These are phyloP conservation scores for Citrus cavaleriei DNA, from an alignment of 345 rosid genomes.

Conservation along the genomic window DNA sequence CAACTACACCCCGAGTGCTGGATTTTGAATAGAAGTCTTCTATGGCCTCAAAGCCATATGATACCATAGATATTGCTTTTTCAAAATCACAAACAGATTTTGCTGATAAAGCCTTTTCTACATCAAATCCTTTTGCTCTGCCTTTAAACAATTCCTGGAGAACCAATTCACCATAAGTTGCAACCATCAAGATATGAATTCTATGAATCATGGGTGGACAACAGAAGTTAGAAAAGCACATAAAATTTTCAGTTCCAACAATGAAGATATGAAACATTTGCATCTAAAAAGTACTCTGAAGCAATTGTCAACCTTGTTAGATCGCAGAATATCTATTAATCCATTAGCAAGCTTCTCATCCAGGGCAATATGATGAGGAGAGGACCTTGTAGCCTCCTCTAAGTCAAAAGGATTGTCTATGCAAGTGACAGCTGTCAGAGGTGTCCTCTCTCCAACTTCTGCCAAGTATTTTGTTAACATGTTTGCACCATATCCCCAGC, in stretches of 20 bases:
- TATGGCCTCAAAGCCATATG: conserved; percentile 69
- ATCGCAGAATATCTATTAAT: conserved; percentile 60
- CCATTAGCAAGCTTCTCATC: conserved; percentile 70
- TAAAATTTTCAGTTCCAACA: not conserved
- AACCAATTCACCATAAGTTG: conserved; percentile 16
- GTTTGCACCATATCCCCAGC: conserved; percentile 90
- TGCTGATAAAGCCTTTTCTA: conserved; percentile 71
- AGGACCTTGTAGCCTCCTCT: conserved; percentile 73
- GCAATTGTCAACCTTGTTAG: conserved; percentile 68
- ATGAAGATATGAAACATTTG: not conserved
- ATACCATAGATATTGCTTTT: conserved; percentile 79
- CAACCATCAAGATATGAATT: not conserved
- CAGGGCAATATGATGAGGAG: conserved; percentile 42
- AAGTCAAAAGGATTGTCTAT: conserved; percentile 92
- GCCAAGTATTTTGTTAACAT: conserved; percentile 87
- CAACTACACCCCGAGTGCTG: conserved; percentile 63
- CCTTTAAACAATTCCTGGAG: conserved; percentile 86
- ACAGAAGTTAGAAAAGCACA: conserved; percentile 3
- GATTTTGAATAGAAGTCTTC: conserved; percentile 77
- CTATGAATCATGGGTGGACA: not conserved
- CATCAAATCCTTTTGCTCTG: conserved; percentile 71
- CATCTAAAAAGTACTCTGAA: conserved; percentile 3
- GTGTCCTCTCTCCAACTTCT: conserved; percentile 83
- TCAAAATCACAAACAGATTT: conserved; percentile 92
- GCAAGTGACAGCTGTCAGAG: conserved; percentile 83